These are phyloP conservation scores for Hypoxylon sp. DNA, from an alignment of 2,329 filamentous ascomycete species.

Conservation along the genomic window DNA sequence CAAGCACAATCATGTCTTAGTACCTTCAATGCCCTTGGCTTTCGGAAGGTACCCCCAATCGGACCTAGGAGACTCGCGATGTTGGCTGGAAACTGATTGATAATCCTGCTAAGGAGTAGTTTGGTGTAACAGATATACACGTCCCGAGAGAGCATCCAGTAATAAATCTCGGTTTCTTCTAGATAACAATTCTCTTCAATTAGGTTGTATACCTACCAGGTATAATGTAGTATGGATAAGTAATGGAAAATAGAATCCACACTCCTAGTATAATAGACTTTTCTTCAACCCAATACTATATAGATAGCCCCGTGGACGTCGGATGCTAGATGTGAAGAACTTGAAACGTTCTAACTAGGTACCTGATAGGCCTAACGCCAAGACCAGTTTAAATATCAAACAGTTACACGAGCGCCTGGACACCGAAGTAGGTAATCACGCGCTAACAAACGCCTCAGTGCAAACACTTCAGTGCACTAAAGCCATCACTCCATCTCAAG, in stretches of 20 bases:
- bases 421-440: background rate
- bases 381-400: background rate
- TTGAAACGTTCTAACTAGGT: background rate
- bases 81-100: no score
- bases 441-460: slow-evolving; percentile 39
- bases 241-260: background rate
- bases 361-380: background rate
- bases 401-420: background rate
- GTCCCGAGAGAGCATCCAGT: no score
- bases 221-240: background rate
- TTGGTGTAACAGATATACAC: no score
- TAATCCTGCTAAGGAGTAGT: no score
- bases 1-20: background rate
- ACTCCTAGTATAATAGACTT: background rate
- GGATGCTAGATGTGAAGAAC: background rate
- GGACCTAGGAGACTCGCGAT: no score
- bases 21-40: background rate
- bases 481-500: slow-evolving; percentile 77
- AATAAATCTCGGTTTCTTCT: no score
- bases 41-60: no score
- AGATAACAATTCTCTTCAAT: background rate
- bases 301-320: background rate
- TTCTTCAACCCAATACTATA: background rate
- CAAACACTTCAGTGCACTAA: slow-evolving; percentile 60
- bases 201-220: background rate